These are phyloP conservation scores for Apostasia ramifera DNA, from an alignment of 106 monocot species.

Conservation along the genomic window DNA sequence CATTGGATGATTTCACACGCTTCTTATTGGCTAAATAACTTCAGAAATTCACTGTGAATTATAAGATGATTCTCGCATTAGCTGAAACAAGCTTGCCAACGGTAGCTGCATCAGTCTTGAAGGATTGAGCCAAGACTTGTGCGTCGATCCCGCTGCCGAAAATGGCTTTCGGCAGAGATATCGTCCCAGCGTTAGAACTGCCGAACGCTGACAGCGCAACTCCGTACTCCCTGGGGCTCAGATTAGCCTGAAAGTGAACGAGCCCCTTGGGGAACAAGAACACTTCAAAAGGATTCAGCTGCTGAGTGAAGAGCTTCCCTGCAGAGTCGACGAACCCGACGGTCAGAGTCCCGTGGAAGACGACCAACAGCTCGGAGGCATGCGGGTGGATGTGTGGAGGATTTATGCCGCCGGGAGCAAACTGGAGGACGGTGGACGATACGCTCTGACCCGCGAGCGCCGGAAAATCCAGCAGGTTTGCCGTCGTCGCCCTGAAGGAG, in stretches of 20 bases:
- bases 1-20: no score
- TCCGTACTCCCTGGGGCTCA: not conserved
- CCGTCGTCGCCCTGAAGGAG: slow-evolving; percentile 1
- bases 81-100: not conserved
- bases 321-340: slow-evolving; percentile 3
- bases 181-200: slow-evolving; percentile 5
- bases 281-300: not conserved
- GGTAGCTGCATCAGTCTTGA: slow-evolving; percentile 10
- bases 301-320: slow-evolving; percentile 4
- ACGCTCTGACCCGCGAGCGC: slow-evolving; percentile 8
- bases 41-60: no score
- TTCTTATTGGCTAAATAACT: no score
- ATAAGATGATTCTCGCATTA: not conserved
- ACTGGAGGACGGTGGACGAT: not conserved
- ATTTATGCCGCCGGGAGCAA: not conserved
- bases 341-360: slow-evolving; percentile 1
- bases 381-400: slow-evolving; percentile 12
- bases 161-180: not conserved
- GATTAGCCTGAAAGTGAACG: slow-evolving; percentile 11
- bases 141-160: slow-evolving; percentile 13
- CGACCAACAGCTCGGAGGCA: slow-evolving; percentile 2
- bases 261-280: slow-evolving; percentile 14
- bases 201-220: slow-evolving; percentile 9
- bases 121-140: slow-evolving; percentile 1
- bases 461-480: slow-evolving; percentile 10